Evolutionary conservation across 306 rosid genomes (phyloP).

Genomic region (Erythrophleum fordii): DNA sequence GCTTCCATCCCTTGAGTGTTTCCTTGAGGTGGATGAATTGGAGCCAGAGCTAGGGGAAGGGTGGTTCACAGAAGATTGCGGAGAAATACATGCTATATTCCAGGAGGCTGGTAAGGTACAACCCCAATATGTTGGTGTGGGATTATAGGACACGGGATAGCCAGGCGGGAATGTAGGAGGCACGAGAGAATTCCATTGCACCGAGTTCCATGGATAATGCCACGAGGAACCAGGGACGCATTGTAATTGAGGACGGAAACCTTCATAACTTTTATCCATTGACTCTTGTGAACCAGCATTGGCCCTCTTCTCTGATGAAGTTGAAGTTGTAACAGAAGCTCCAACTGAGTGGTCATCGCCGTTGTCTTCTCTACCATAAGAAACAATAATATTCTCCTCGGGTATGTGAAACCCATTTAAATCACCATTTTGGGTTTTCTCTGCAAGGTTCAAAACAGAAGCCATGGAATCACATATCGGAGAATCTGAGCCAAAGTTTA

Average conservation of each 20-base stretch:
- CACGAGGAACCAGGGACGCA: constrained; percentile 56
- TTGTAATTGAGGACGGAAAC: constrained; percentile 56
- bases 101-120: constrained; percentile 54
- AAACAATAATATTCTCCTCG: constrained; percentile 36
- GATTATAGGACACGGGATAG: constrained; percentile 63
- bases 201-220: constrained; percentile 58
- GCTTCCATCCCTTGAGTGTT: constrained; percentile 72
- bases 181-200: constrained; percentile 51
- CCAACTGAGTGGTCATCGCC: constrained; percentile 50
- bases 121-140: constrained; percentile 67
- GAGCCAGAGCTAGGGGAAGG: constrained; percentile 41
- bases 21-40: constrained; percentile 57
- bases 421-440: constrained; percentile 38
- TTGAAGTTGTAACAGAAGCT: constrained; percentile 61
- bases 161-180: constrained; percentile 54
- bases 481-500: constrained; percentile 69
- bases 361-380: constrained; percentile 38
- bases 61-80: constrained; percentile 45
- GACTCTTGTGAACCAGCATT: constrained; percentile 46
- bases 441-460: constrained; percentile 56
- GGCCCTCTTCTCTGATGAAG: constrained; percentile 52
- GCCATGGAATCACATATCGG: constrained; percentile 65
- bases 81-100: constrained; percentile 52
- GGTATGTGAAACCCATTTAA: constrained; percentile 48
- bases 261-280: constrained; percentile 39